Evolutionary conservation across 768 basidiomycete species (phyloP).

Genomic region (Trametes cubensis): DNA sequence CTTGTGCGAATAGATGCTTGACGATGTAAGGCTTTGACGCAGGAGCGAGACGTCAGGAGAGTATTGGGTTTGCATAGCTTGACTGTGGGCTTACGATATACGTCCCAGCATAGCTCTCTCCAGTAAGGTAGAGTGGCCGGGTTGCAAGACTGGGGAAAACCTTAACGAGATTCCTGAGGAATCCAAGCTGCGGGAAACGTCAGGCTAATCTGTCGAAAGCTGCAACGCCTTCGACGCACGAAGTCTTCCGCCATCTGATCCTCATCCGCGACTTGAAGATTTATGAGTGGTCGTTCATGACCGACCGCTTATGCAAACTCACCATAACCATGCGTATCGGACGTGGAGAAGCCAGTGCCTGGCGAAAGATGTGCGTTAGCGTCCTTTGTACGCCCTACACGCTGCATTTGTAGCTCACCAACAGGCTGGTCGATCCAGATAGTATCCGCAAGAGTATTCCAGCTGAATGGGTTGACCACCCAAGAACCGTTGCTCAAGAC

Average conservation of each 20-base stretch:
- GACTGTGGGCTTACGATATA: slow-evolving; percentile 53
- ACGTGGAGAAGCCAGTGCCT: slow-evolving; percentile 65
- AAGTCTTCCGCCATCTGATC: slow-evolving; percentile 64
- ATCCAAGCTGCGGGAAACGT: slow-evolving; percentile 54
- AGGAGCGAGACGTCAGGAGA: no score
- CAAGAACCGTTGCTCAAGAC: slow-evolving; percentile 55
- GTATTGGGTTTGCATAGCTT: slow-evolving; percentile 48
- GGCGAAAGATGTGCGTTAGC: neutral
- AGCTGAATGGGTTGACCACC: slow-evolving; percentile 54
- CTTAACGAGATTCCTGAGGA: slow-evolving; percentile 67
- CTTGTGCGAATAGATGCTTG: slow-evolving; percentile 65
- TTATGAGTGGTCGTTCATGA: neutral
- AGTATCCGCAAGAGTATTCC: slow-evolving; percentile 62
- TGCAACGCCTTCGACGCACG: slow-evolving; percentile 33
- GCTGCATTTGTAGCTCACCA: slow-evolving; percentile 20
- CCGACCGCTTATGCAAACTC: slow-evolving; percentile 20
- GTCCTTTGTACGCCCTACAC: neutral
- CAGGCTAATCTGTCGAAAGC: neutral
- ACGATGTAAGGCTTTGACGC: slow-evolving; percentile 62
- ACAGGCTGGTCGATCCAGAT: slow-evolving; percentile 77
- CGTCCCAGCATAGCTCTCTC: slow-evolving; percentile 75
- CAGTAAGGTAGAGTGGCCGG: slow-evolving; percentile 66
- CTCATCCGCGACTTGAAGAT: slow-evolving; percentile 52
- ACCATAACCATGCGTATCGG: slow-evolving; percentile 62
- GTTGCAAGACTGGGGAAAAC: slow-evolving; percentile 68